A percentile compares a stretch with the other conserved stretches of the same genome.
Evolutionary conservation across 106 monocot species (phyloP).

Genomic region (Agapanthus africanus): DNA sequence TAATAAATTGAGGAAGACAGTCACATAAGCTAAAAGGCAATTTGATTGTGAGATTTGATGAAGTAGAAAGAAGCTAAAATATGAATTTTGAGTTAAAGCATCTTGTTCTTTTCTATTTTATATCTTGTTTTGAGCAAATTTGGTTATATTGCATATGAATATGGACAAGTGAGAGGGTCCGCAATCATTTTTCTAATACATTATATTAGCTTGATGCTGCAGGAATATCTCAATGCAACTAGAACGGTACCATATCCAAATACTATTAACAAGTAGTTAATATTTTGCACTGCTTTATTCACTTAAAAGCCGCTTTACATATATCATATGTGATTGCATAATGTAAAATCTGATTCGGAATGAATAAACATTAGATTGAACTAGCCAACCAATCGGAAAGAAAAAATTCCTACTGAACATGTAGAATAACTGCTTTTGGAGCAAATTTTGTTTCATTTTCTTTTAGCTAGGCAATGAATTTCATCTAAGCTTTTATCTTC

Average conservation of each 20-base stretch:
- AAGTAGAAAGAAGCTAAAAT: no score
- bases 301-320: not conserved
- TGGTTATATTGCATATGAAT: not conserved
- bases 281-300: not conserved
- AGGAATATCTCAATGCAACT: not conserved
- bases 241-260: not conserved
- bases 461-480: no score
- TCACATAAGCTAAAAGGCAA: no score
- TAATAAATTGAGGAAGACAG: no score
- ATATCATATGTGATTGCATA: not conserved
- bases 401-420: no score
- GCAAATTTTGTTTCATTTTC: no score
- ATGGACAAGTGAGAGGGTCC: not conserved
- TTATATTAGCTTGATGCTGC: not conserved
- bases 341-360: not conserved
- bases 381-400: not conserved
- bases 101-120: no score
- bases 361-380: not conserved
- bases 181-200: not conserved
- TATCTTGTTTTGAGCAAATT: not conserved
- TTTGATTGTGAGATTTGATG: no score
- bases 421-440: no score
- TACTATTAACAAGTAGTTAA: not conserved
- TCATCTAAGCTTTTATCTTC: no score
- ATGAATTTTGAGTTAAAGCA: no score